Conservation (phyloP, 306 rosid genomes). For the Vigna reflexopilosa region DNA sequence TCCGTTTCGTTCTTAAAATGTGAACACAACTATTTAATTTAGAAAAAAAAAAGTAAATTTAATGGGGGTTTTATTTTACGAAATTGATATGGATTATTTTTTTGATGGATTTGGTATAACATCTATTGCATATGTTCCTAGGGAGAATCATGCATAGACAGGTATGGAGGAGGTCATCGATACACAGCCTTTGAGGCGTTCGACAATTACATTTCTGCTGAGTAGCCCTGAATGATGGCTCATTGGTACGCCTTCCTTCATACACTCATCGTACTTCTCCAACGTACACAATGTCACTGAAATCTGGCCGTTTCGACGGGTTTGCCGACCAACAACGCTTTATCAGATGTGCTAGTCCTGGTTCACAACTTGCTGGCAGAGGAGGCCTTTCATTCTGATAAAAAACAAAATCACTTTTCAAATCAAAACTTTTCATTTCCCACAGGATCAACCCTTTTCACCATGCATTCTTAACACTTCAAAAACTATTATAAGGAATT, state of each 20-base stretch:
- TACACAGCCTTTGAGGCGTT: conserved; percentile 83
- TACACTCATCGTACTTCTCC: conserved; percentile 88
- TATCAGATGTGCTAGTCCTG: conserved; percentile 87
- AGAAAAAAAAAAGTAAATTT: too few species aligned
- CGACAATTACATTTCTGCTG: conserved; percentile 64
- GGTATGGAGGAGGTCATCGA: conserved; percentile 76
- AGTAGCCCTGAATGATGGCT: conserved; percentile 66
- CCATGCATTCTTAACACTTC: background rate
- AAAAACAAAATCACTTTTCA: conserved; percentile 1
- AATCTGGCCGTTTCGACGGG: conserved; percentile 95
- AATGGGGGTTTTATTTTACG: too few species aligned
- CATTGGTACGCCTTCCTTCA: conserved; percentile 92
- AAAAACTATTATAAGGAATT: background rate
- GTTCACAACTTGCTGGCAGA: conserved; percentile 90
- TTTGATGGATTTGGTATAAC: too few species aligned
- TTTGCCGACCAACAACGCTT: conserved; percentile 94
- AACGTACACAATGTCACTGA: conserved; percentile 79
- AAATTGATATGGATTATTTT: too few species aligned
- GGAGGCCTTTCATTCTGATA: conserved; percentile 95
- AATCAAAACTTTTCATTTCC: background rate
- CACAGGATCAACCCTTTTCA: background rate
- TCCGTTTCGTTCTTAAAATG: too few species aligned
- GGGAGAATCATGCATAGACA: conserved; percentile 72
- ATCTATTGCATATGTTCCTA: too few species aligned
- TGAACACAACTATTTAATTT: too few species aligned